These are phyloP conservation scores for Thraustochytrium sp. DNA, from an alignment of 352 stramenopile genomes.

Conservation along the genomic window DNA sequence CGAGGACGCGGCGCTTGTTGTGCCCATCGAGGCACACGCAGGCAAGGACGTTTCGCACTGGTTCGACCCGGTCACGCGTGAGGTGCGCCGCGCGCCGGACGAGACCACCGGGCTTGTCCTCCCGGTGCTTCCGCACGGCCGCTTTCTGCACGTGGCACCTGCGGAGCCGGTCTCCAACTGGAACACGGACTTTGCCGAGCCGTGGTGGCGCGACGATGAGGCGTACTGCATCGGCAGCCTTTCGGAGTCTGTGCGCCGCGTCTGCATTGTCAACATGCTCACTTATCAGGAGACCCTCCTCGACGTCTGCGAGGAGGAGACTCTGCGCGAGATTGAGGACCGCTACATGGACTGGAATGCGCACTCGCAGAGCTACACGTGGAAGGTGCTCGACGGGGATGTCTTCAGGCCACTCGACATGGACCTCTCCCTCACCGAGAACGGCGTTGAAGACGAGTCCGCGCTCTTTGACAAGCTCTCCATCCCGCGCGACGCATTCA, in stretches of 20 bases:
- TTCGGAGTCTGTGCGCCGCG: conserved; percentile 62
- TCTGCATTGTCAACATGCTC: conserved; percentile 80
- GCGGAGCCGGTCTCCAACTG: conserved; percentile 66
- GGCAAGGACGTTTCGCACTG: conserved; percentile 82
- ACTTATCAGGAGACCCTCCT: conserved; percentile 78
- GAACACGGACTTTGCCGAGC: conserved; percentile 63
- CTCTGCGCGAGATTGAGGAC: conserved; percentile 43
- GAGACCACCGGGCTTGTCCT: conserved; percentile 64
- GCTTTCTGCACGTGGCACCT: conserved; percentile 75
- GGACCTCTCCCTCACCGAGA: conserved; percentile 72
- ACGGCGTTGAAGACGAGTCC: conserved; percentile 74
- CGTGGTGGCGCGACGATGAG: conserved; percentile 76
- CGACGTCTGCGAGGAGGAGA: conserved; percentile 65
- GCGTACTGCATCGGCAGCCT: conserved; percentile 64
- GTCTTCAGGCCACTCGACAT: conserved; percentile 81
- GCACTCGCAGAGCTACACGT: conserved; percentile 82
- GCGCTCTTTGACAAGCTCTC: conserved; percentile 68
- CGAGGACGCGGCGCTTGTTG: background rate
- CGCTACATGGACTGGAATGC: conserved; percentile 75
- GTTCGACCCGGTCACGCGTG: conserved; percentile 68
- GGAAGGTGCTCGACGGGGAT: conserved; percentile 66
- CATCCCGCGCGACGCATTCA: conserved; percentile 77
- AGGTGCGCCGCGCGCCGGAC: conserved; percentile 73
- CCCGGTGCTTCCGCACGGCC: conserved; percentile 71
- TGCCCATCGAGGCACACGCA: conserved; percentile 66